These are phyloP conservation scores for Mortierella hygrophila DNA, from an alignment of 192 early-diverging fungal species.

Conservation along the genomic window DNA sequence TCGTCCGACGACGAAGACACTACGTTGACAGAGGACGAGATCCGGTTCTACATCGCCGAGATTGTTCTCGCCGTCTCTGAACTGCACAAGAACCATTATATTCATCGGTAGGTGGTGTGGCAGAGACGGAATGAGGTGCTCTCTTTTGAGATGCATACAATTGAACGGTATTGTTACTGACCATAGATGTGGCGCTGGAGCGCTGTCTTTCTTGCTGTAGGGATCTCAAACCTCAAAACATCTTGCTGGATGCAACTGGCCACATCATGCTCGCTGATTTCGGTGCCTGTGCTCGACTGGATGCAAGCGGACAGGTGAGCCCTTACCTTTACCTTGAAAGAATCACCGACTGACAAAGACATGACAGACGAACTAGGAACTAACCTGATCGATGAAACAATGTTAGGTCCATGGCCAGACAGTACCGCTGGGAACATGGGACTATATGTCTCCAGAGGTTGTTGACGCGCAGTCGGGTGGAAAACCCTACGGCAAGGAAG, in stretches of 20 bases:
- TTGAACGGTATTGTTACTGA: background rate
- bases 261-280: slow-evolving; percentile 85
- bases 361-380: too few species aligned
- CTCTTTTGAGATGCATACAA: background rate
- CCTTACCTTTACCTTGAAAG: background rate
- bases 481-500: slow-evolving; percentile 76
- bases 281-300: slow-evolving; percentile 61
- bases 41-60: slow-evolving; percentile 82
- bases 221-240: slow-evolving; percentile 83
- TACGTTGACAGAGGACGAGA: slow-evolving; percentile 69
- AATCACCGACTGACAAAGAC: background rate
- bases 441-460: slow-evolving; percentile 97
- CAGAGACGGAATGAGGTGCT: background rate
- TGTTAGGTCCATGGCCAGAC: slow-evolving; percentile 60
- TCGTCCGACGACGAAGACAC: slow-evolving; percentile 47
- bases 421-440: slow-evolving; percentile 82
- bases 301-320: slow-evolving; percentile 40
- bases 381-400: background rate
- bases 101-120: slow-evolving; percentile 63
- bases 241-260: slow-evolving; percentile 74
- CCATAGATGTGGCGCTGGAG: background rate
- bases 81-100: slow-evolving; percentile 74
- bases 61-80: slow-evolving; percentile 78
- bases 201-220: slow-evolving; percentile 20
- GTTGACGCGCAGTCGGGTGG: slow-evolving; percentile 86